Conservation (phyloP, 495 filamentous ascomycete genomes). For the Xylona heveae region DNA sequence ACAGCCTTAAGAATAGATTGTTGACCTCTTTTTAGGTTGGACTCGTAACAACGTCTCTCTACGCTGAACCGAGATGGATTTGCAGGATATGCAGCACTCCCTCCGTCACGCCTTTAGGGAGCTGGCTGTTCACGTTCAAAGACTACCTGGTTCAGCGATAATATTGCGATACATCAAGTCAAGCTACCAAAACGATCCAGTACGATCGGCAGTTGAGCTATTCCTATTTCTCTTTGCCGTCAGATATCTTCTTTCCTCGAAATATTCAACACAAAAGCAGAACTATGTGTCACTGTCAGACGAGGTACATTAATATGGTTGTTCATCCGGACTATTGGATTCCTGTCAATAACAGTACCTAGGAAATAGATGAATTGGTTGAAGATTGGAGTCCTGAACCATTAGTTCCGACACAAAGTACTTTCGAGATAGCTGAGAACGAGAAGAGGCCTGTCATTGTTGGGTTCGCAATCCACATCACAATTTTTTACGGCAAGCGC, state of each 20-base stretch:
- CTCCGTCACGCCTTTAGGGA: slow-evolving; percentile 42
- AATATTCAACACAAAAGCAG: slow-evolving; percentile 69
- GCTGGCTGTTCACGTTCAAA: slow-evolving; percentile 55
- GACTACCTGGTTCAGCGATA: slow-evolving; percentile 82
- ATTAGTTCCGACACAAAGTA: slow-evolving; percentile 47
- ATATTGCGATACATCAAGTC: slow-evolving; percentile 86
- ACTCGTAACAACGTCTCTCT: not conserved
- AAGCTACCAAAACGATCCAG: slow-evolving; percentile 92
- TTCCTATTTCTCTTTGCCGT: slow-evolving; percentile 92
- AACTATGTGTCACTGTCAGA: slow-evolving; percentile 77
- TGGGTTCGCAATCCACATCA: slow-evolving; percentile 32
- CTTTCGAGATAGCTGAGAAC: slow-evolving; percentile 57
- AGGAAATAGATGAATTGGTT: slow-evolving; percentile 93
- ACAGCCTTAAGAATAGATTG: too few relatives aligned
- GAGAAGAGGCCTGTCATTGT: slow-evolving; percentile 74
- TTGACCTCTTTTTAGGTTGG: too few relatives aligned
- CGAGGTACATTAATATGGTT: slow-evolving; percentile 27
- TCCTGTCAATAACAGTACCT: not conserved
- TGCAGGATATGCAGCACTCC: slow-evolving; percentile 57
- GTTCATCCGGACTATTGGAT: slow-evolving; percentile 1
- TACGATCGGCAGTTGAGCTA: slow-evolving; percentile 82
- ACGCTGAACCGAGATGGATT: slow-evolving; percentile 37
- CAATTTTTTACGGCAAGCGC: not conserved
- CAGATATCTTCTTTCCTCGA: slow-evolving; percentile 74
- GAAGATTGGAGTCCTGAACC: slow-evolving; percentile 96